Evolutionary conservation across 257 asterid genomes (phyloP), one percentile per base, ranked within the genome.

Genomic region (Catharanthus roseus): DNA sequence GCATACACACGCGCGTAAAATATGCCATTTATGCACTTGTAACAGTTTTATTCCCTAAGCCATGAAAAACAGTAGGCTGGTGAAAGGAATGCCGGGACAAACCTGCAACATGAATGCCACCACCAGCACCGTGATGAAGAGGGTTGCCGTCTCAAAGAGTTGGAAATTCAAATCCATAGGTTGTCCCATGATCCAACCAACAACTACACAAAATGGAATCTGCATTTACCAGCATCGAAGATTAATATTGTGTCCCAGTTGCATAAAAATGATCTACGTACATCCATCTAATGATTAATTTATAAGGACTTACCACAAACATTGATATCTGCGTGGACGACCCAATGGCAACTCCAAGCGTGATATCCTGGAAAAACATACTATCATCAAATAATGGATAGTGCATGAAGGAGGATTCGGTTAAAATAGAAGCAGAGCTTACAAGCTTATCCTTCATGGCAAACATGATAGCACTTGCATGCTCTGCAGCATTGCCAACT

Each of bases 91-190:
- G 12, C 28, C 15, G 9, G 6, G 19, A 68, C 85, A 50, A 82
- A 93, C 99, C 97, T 95, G 97, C 81, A 95, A 87, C 97, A 95
- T 89, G 80, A 95, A 95, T n/a, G 97, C 99, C 80, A 95, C 99
- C 55, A 95, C 99, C 67, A 95, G 81, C 71, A 95, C 99, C 0
- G 97, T 91, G 84, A 95, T 95, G 80, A 91, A 95, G 36, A 95
- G 88, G 1, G 99, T 88, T 34, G 99, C 96, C 23, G 99, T 95
- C 86, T 95, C 99, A 19, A 95, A 95, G 75, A 95, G 97, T 75
- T 91, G 95, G 75, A 95, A 91, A 84, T 95, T 95, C 95, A 95
- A 81, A 86, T 91, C 97, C 99, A 95, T 95, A 16, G 84, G 88
- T 91, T 86, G 80, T 65, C 97, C 99, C 97, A 91, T 89, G 75